Percentiles rank a stretch among this genome's conserved stretches.
phyloP scores from a whole-genome alignment of 2,329 filamentous ascomycete species.

The Bipolaris cookei region DNA sequence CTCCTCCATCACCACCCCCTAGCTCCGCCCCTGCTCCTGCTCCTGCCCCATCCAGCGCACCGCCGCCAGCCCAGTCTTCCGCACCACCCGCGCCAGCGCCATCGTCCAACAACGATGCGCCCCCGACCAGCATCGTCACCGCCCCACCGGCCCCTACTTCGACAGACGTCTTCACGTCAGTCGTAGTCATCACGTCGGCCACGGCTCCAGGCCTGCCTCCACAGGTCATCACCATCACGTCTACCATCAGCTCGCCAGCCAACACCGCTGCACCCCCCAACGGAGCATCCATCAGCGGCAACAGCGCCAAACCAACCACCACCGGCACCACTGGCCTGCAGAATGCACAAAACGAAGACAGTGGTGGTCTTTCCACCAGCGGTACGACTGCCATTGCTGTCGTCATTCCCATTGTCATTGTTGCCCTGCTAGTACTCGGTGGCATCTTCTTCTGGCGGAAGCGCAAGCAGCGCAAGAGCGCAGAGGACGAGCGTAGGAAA shows the following conservation, averaged over 20 bases:
- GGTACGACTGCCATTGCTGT: conserved; percentile 91
- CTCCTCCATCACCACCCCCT: conserved; percentile 11
- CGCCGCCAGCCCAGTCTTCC: conserved; percentile 18
- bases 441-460: conserved; percentile 87
- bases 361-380: conserved; percentile 60
- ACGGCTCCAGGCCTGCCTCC: conserved; percentile 30
- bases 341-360: conserved; percentile 17
- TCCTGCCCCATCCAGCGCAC: conserved; percentile 17
- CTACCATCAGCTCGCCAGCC: conserved; percentile 19
- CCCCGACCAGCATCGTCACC: conserved; percentile 30
- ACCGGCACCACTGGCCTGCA: conserved; percentile 19
- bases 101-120: background rate
- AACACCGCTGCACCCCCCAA: conserved; percentile 10
- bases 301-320: conserved; percentile 15
- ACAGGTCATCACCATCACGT: conserved; percentile 26
- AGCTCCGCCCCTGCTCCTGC: conserved; percentile 16
- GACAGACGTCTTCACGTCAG: conserved; percentile 25
- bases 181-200: conserved; percentile 33
- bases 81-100: conserved; percentile 6
- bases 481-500: conserved; percentile 87
- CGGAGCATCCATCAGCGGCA: conserved; percentile 8
- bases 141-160: conserved; percentile 32
- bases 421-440: conserved; percentile 77
- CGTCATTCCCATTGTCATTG: conserved; percentile 87
- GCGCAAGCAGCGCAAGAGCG: conserved; percentile 82